phyloP scores from a whole-genome alignment of 176 grass and related monocot species.

The Phoenix roebelenii region DNA sequence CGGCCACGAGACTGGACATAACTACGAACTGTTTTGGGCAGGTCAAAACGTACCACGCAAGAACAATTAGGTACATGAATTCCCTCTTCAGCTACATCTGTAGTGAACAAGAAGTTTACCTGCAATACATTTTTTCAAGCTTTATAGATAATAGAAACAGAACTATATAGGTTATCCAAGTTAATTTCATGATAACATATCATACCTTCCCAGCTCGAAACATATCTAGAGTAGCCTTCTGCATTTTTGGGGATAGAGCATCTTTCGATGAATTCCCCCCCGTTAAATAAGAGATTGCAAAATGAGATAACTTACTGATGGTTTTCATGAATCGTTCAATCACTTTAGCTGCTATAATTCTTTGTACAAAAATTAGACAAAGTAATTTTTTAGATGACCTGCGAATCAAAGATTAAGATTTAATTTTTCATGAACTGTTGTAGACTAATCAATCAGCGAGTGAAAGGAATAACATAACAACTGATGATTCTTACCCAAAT shows the following conservation, averaged over 20 bases:
- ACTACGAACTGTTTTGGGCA: slow-evolving; percentile 9
- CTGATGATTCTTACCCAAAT: neutral
- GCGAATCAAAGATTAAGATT: neutral
- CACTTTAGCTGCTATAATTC: slow-evolving; percentile 14
- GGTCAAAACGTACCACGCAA: slow-evolving; percentile 7
- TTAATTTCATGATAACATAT: neutral
- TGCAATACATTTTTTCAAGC: neutral
- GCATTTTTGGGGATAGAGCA: neutral
- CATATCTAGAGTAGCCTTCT: neutral
- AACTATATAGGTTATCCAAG: no score
- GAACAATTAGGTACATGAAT: slow-evolving; percentile 9
- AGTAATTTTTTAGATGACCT: neutral
- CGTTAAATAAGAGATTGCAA: slow-evolving; percentile 7
- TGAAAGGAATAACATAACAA: no score
- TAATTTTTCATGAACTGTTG: no score
- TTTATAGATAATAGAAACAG: no score
- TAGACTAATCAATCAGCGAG: no score
- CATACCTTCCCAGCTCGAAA: slow-evolving; percentile 4
- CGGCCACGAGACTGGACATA: slow-evolving; percentile 10
- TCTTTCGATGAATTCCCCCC: slow-evolving; percentile 3
- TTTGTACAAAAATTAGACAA: slow-evolving; percentile 11
- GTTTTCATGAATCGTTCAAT: slow-evolving; percentile 9
- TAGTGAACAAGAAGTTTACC: slow-evolving; percentile 11
- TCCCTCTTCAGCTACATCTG: slow-evolving; percentile 13
- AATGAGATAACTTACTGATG: neutral